These are phyloP conservation scores for Globisporangium lucens DNA, from an alignment of 352 stramenopile genomes.

Conservation along the genomic window DNA sequence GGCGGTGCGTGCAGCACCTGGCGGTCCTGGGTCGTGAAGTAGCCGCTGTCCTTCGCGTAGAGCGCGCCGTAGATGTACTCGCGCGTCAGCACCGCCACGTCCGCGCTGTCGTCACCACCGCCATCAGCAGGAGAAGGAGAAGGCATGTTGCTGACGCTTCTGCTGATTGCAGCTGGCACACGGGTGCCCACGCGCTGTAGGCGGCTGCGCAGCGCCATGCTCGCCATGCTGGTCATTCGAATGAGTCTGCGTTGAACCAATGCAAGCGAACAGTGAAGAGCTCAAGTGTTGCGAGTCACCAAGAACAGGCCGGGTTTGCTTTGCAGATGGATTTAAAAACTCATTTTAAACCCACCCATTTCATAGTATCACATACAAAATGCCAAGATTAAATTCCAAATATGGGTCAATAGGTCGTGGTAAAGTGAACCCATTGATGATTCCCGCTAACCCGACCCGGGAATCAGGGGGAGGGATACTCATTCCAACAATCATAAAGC, in stretches of 20 bases:
- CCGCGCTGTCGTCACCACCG: neutral
- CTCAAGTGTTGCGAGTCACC: neutral
- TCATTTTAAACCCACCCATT: neutral
- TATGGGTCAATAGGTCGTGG: neutral
- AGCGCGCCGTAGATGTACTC: constrained; percentile 84
- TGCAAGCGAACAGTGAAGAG: neutral
- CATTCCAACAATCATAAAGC: neutral
- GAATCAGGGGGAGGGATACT: neutral
- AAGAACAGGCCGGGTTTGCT: neutral
- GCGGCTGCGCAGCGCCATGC: neutral
- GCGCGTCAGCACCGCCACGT: constrained; percentile 49
- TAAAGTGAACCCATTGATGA: neutral
- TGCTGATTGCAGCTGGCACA: neutral
- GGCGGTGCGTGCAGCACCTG: constrained; percentile 71
- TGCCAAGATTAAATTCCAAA: neutral
- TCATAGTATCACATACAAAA: neutral
- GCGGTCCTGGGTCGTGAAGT: constrained; percentile 76
- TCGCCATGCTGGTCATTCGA: constrained; percentile 4
- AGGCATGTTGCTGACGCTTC: neutral
- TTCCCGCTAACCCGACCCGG: neutral
- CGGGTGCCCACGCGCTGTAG: neutral
- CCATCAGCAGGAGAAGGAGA: neutral
- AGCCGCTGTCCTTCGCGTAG: constrained; percentile 73
- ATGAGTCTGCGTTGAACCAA: neutral
- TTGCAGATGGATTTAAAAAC: neutral